Base-by-base conservation (phyloP, 108 stramenopile species). In the Epithemia pelagica region DNA sequence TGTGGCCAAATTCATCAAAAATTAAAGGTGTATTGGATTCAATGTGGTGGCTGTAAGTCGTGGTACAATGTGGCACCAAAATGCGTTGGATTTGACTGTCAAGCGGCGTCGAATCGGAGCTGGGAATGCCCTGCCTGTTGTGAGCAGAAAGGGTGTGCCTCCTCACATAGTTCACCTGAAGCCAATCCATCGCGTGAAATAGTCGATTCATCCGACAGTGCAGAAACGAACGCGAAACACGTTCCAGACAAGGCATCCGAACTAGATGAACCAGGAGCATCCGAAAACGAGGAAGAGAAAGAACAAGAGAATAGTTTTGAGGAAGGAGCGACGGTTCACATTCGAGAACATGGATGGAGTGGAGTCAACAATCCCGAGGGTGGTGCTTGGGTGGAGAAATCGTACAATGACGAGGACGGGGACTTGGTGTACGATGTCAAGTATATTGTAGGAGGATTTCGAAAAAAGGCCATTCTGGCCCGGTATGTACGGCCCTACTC, bases 31-130 rank as follows among this genome's bases (percentile, higher is more conserved):
- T 91, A 86, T 75, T 91, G 90, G 90, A 64, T 91, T 2, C 90
- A 86, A 68, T 91, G 90, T 63, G 87, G 86, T 51, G 62, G 30
- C 8, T 91, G 90, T 65, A 76, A 77, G 22, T 62, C 90, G 31
- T 91, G 90, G 90, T 81, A 81, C 66, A 81, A 88, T 65, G 82
- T 79, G 24, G 66, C 82, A 0, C 56, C 37, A 29, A 64, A 72
- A 54, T 91, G 90, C 54, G 78, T 88, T 52, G 90, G 90, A 1
- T 88, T 91, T 58, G 30, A 58, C 52, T 55, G 70, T 57, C 33
- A 80, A 31, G 66, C 66, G 32, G 90, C 90, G 0, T 62, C 82
- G 53, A 62, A 7, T 23, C n/a, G 33, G 26, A 28, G 10, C 2
- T 77, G 71, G 76, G 10, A 33, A 28, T 69, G 76, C 54, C 56